Evolutionary conservation across 768 basidiomycete species (phyloP), one percentile per base, ranked within the genome.

Genomic region (Russula virescens): DNA sequence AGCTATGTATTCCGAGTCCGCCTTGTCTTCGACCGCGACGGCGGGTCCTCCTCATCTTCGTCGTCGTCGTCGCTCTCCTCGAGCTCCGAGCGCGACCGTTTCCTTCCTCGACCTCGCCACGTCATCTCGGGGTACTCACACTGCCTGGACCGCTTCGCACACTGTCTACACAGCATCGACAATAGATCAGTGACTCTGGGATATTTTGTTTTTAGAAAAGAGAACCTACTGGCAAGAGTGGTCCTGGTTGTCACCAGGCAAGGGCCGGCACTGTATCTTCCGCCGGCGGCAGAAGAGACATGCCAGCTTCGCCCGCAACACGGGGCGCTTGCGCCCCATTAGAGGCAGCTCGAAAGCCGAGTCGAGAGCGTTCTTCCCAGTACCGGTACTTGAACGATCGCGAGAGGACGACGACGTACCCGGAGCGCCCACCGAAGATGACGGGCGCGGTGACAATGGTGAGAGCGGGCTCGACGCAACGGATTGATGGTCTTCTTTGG

Each of bases 251-350:
- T 60, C 63, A 9, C 63, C 58, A 19, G 31, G 47, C 13, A 50
- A 21, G 34, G 63, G 63, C 23, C 63, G 63, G 47, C 63, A 64
- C 25, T 55, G 63, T 38, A 64, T 64, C 58, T 64, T 64, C 58
- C 63, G 63, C 53, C 63, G 63, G 48, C 63, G 63, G 38, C 63
- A 64, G 34, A 64, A 64, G 14, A 64, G 53, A n/a, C 63, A 64
- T 2, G 63, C 63, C 28, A 64, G 11, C 25, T 64, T 64, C 2
- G 63, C 63, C 9, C 63, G 52, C 63, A 64, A 46, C 18, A 64
- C 58, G 28, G 63, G 63, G 53, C 63, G 63, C 53, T 64, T 64
- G 58, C 63, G 63, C 10, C 63, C 63, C 40, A 55, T 35, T 46
- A 60, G 53, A 7, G 63, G 63, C n/a, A 64, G 26, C n/a, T 23